Conservation (phyloP, 73 alveolate species). For the Paramecium primaurelia region DNA sequence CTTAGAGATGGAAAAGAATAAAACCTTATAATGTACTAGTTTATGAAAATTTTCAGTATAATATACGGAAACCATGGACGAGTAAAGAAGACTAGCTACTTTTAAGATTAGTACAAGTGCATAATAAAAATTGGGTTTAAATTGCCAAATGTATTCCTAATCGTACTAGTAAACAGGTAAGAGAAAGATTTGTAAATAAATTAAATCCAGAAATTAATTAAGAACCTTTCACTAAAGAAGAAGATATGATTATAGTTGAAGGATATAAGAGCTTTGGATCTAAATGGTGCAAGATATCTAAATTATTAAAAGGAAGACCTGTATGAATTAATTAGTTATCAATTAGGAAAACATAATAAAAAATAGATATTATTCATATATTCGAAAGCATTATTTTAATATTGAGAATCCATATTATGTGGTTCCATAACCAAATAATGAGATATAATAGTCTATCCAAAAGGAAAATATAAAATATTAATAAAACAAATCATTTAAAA, state of each 20-base stretch:
- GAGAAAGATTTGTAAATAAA: conserved; percentile 98
- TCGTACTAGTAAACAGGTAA: conserved; percentile 88
- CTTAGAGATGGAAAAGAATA: conserved; percentile 47
- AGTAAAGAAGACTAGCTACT: conserved; percentile 39
- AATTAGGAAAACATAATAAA: conserved; percentile 40
- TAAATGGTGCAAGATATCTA: conserved; percentile 46
- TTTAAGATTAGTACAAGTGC: background rate
- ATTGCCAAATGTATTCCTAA: conserved; percentile 47
- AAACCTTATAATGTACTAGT: background rate
- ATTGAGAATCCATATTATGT: conserved; percentile 39
- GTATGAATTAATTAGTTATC: background rate
- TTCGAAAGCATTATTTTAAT: conserved; percentile 20
- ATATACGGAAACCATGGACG: conserved; percentile 40
- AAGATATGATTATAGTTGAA: conserved; percentile 61
- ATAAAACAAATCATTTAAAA: background rate
- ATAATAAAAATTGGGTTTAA: conserved; percentile 49
- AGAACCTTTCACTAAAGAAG: conserved; percentile 89
- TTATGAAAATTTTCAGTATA: background rate
- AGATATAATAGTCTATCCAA: background rate
- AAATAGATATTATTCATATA: conserved; percentile 16
- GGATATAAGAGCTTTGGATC: conserved; percentile 25
- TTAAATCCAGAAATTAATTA: conserved; percentile 90
- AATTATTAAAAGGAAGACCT: conserved; percentile 52
- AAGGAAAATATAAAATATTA: background rate
- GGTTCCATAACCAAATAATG: background rate